Base-by-base conservation (phyloP, 768 basidiomycete species). In the Gymnopilus junonius region DNA sequence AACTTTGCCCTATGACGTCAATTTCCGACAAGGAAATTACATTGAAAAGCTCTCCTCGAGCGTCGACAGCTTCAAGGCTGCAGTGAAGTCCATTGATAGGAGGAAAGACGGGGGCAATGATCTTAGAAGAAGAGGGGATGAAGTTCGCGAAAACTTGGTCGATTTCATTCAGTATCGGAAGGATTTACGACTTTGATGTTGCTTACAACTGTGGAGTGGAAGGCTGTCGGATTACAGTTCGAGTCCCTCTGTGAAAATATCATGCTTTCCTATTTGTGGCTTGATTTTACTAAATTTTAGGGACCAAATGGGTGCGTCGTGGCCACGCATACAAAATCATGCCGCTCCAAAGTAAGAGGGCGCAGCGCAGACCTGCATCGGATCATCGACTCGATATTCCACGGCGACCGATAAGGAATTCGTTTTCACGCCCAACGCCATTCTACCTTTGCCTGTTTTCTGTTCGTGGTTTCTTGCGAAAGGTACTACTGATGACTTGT, bases 101-200 rank as follows among this genome's bases (percentile, higher is more conserved):
- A 83, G 86, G 70, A 89, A 85, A 69, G 84, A 87, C 61, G 86
- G 86, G 1, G 89, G 89, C 27, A 80, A 79, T 55, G 91, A 91
- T 62, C 73, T 94, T 57, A 82, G 83, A 64, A 65, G 85, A 67
- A 82, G 89, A 67, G 93, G 89, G 20, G 93, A 93, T 65, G 90
- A 92, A 69, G 84, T 93, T 27, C 79, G 86, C 61, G 90, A 91
- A 62, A 94, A 94, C 71, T 73, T 94, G 64, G 76, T 85, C 15
- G 92, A 86, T 15, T 95, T 94, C 67, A 82, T 93, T 58, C 77
- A 87, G 70, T 95, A 95, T 74, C 79, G 93, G 61, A 83, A 79
- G 64, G 81, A 80, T 27, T 77, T 94, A 58, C 71, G 78, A 67
- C 69, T 84, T 46, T 67, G 53, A 69, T 56, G 12, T 20, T 37